phyloP scores from a whole-genome alignment of 768 basidiomycete genomes.

The Russula brevipes region DNA sequence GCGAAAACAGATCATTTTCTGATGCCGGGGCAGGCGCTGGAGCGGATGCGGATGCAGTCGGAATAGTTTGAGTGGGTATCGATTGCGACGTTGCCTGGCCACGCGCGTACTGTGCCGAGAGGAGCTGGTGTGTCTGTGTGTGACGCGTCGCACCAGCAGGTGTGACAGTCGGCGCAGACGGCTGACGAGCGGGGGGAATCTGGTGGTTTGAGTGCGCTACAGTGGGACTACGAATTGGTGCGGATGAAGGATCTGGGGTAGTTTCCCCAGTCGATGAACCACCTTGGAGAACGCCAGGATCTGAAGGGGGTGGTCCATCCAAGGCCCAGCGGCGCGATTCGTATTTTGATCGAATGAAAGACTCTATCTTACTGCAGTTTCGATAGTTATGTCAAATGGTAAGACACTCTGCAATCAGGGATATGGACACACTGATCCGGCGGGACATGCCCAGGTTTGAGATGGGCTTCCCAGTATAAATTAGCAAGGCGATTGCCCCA shows the following conservation, averaged over 20 bases:
- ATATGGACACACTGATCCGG: constrained; percentile 71
- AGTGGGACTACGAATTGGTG: constrained; percentile 20
- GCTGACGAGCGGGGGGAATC: constrained; percentile 31
- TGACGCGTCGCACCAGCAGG: constrained; percentile 36
- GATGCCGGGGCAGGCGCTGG: constrained; percentile 34
- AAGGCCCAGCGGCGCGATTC: constrained; percentile 90
- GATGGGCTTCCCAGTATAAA: constrained; percentile 94
- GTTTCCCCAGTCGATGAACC: constrained; percentile 29
- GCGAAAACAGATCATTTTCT: constrained; percentile 69
- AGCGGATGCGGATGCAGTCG: constrained; percentile 12
- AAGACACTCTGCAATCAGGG: background rate
- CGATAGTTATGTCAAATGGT: background rate
- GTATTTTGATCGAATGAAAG: constrained; percentile 95
- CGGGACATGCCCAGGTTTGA: constrained; percentile 86
- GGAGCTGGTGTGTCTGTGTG: constrained; percentile 51
- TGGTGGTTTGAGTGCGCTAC: constrained; percentile 32
- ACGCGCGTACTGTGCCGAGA: constrained; percentile 35
- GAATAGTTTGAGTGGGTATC: background rate
- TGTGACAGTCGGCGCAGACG: constrained; percentile 24
- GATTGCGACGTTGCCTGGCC: constrained; percentile 9
- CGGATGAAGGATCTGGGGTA: constrained; percentile 22
- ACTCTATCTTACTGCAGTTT: constrained; percentile 86
- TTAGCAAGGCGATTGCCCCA: constrained; percentile 96
- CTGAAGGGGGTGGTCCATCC: constrained; percentile 77
- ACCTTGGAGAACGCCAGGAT: constrained; percentile 73